Conservation (phyloP, 495 filamentous ascomycete species). For the Penicillium paxilli region DNA sequence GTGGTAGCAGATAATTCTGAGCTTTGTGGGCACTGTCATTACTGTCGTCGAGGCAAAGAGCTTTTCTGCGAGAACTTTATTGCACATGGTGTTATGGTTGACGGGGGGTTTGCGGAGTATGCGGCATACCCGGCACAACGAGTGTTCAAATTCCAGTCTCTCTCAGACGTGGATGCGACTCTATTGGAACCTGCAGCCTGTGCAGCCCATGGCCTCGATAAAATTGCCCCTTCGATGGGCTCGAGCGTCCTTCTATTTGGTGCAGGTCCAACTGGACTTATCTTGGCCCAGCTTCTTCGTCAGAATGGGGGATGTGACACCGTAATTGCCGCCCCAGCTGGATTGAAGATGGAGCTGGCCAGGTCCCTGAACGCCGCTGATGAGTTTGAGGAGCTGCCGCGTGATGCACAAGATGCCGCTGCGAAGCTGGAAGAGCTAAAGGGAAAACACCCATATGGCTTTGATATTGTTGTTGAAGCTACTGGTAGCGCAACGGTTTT, state of each 20-base stretch:
- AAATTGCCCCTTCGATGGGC: constrained; percentile 68
- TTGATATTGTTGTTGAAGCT: constrained; percentile 66
- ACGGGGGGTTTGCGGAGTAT: constrained; percentile 74
- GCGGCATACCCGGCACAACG: constrained; percentile 56
- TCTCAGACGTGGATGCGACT: constrained; percentile 70
- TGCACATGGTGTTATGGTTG: constrained; percentile 63
- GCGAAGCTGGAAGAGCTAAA: constrained; percentile 62
- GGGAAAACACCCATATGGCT: constrained; percentile 67
- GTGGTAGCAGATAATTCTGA: constrained; percentile 59
- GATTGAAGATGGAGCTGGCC: constrained; percentile 69
- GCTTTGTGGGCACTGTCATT: constrained; percentile 71
- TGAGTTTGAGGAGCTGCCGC: constrained; percentile 61
- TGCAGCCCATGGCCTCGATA: constrained; percentile 69
- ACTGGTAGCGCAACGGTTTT: constrained; percentile 67
- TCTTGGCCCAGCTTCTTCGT: constrained; percentile 61
- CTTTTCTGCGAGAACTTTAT: constrained; percentile 71
- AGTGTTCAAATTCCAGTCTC: constrained; percentile 70
- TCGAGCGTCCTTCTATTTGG: constrained; percentile 67
- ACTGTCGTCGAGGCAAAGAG: constrained; percentile 68
- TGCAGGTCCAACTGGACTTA: constrained; percentile 66
- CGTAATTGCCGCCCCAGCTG: constrained; percentile 64
- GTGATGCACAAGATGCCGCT: constrained; percentile 43
- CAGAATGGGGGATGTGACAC: constrained; percentile 66
- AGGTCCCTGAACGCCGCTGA: constrained; percentile 67
- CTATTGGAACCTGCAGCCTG: constrained; percentile 73